A percentile compares a stretch with the other conserved stretches of the same genome.
phyloP scores from a whole-genome alignment of 164 flowering plant genomes.

The Vitis riparia region DNA sequence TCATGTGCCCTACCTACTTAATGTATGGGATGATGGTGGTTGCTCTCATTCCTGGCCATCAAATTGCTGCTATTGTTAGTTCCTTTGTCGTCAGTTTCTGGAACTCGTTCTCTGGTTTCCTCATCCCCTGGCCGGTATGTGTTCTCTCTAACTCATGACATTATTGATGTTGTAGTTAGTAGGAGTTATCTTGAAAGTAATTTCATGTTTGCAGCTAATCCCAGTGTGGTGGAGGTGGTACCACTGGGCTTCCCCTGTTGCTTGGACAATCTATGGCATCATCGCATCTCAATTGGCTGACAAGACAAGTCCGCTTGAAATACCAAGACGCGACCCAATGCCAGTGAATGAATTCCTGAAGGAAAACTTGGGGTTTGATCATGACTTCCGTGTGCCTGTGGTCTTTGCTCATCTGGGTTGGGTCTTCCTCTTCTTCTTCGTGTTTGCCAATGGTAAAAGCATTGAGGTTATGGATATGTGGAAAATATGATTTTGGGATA shows the following conservation, averaged over 20 bases:
- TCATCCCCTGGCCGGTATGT: constrained; percentile 34
- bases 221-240: too few species aligned
- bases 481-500: too few species aligned
- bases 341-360: constrained; percentile 12
- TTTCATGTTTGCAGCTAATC: constrained; percentile 6
- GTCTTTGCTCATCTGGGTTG: constrained; percentile 13
- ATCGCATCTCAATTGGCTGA: constrained; percentile 39
- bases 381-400: constrained; percentile 12
- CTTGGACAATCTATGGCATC: not conserved
- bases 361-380: constrained; percentile 9
- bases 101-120: too few species aligned
- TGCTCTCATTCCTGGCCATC: constrained; percentile 45
- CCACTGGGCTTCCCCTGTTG: too few species aligned
- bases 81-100: too few species aligned
- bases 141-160: not conserved
- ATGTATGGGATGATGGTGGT: constrained; percentile 58
- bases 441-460: constrained; percentile 1
- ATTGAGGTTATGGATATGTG: too few species aligned
- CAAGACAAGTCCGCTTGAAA: not conserved
- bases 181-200: too few species aligned
- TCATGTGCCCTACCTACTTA: constrained; percentile 43
- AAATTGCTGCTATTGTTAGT: too few species aligned
- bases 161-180: too few species aligned
- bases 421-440: constrained; percentile 11
- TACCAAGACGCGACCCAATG: not conserved